Evolutionary conservation across 2,329 filamentous ascomycete genomes (phyloP), one percentile per base, ranked within the genome.

Genomic region (Lecanoromycetidae sp.): DNA sequence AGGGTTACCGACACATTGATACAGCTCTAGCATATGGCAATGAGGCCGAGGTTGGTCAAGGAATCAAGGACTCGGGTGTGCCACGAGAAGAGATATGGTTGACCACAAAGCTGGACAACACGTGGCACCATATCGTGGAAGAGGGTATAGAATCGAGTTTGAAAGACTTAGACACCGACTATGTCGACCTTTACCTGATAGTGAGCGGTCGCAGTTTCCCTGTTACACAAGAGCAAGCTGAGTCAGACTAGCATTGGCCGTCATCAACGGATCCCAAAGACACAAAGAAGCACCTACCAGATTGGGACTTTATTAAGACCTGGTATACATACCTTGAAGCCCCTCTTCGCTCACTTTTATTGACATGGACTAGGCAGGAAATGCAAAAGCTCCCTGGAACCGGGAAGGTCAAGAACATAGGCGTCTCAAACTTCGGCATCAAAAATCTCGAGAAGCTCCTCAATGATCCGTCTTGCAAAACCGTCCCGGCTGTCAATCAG

Each of bases 91-190:
- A 83, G 57, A 76, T 84, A 62, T 84, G 76, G 72, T 63, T 84
- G 50, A 90, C 84, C 44, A 87, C 84, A 57, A 91, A 91, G 73
- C 76, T 90, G 48, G 77, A 85, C 70, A 87, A 88, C 72, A 74
- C 80, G 9, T 45, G 43, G 43, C 43, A 45, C 25, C 33, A 45
- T 38, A 38, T 37, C 13, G 44, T 47, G 2, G 2, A 15, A 10
- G 22, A 47, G 17, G 38, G 38, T 3, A 72, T 79, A 39, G 69
- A 74, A 53, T 70, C 74, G 32, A 78, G 78, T 34, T 66, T 83
- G 44, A 72, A 78, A 58, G 72, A 78, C 57, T 71, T 83, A 57
- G 73, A 71, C 9, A 66, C 80, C 32, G 79, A 80, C 49, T 84
- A 84, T 59, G 67, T 85, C 46, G 80, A 85, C 59, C 66, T 85